A percentile compares a stretch with the other conserved stretches of the same genome.
Conservation (phyloP, 768 basidiomycete species). For the Gymnopilus junonius region DNA sequence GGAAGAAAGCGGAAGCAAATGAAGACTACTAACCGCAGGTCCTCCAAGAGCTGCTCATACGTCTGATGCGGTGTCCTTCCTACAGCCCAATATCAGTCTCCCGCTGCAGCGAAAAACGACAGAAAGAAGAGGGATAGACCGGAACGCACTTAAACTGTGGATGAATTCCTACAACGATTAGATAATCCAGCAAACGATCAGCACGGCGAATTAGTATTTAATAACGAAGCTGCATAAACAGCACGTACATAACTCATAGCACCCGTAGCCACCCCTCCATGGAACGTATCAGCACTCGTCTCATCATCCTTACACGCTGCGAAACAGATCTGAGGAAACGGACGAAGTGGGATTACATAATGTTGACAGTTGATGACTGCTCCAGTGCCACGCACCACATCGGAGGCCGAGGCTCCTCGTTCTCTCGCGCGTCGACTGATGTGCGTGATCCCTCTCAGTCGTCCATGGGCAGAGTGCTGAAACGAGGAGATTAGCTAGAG, state of each 20-base stretch:
- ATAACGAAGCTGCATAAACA: neutral
- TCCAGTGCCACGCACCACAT: slow-evolving; percentile 56
- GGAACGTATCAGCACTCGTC: slow-evolving; percentile 73
- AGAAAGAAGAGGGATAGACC: neutral
- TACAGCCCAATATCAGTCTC: neutral
- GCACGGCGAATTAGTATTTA: too few relatives aligned
- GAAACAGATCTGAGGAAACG: slow-evolving; percentile 62
- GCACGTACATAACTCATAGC: slow-evolving; percentile 79
- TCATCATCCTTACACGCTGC: slow-evolving; percentile 74
- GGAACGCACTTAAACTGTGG: slow-evolving; percentile 25
- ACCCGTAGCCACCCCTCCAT: slow-evolving; percentile 71
- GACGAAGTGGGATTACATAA: neutral
- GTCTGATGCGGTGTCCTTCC: too few relatives aligned
- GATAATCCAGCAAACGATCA: too few relatives aligned
- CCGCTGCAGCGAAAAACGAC: too few relatives aligned
- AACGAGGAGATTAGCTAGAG: neutral
- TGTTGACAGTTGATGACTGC: neutral
- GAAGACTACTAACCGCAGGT: slow-evolving; percentile 17
- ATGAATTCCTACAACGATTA: slow-evolving; percentile 60
- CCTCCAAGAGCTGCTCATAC: slow-evolving; percentile 61
- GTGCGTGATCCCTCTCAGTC: slow-evolving; percentile 46
- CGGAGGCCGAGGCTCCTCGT: slow-evolving; percentile 60
- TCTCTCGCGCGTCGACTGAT: slow-evolving; percentile 38
- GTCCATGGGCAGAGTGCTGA: slow-evolving; percentile 61
- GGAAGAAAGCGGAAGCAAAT: neutral